Percentiles rank a stretch among this genome's conserved stretches.
phyloP scores from a whole-genome alignment of 208 protist genomes.

The Angomonas ambiguus region DNA sequence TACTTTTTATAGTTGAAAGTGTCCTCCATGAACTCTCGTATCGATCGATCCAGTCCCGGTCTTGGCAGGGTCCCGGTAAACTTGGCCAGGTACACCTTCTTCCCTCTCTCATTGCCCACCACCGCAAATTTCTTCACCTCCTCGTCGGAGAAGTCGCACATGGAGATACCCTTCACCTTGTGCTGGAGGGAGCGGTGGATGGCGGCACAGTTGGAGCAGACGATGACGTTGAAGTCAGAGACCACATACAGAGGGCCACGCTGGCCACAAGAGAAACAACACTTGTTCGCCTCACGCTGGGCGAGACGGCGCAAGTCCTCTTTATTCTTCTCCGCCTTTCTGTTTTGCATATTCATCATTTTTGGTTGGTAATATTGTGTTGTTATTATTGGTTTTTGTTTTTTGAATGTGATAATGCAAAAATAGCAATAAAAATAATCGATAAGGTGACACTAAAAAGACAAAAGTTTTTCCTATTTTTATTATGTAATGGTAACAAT shows the following conservation, averaged over 20 bases:
- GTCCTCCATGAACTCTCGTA: conserved; percentile 38
- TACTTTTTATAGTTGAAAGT: conserved; percentile 40
- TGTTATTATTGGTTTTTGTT: background rate
- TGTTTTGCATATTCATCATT: conserved; percentile 58
- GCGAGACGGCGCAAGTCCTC: conserved; percentile 54
- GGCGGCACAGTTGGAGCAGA: conserved; percentile 78
- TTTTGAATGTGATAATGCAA: background rate
- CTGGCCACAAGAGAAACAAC: conserved; percentile 66
- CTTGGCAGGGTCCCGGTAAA: conserved; percentile 35
- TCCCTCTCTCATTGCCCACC: conserved; percentile 64
- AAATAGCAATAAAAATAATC: conserved; percentile 1
- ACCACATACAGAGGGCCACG: conserved; percentile 78
- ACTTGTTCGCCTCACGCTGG: conserved; percentile 57
- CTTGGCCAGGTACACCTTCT: conserved; percentile 46
- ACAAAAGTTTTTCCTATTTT: conserved; percentile 5
- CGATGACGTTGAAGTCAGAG: conserved; percentile 61
- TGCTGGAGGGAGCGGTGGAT: conserved; percentile 81
- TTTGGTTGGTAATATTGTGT: background rate
- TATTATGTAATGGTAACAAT: background rate
- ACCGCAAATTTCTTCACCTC: conserved; percentile 50
- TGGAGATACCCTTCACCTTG: conserved; percentile 86
- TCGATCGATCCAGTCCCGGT: conserved; percentile 29
- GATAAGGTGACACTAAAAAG: conserved; percentile 3
- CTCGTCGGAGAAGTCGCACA: conserved; percentile 75
- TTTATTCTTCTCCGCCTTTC: conserved; percentile 55